These are phyloP conservation scores for Penicillium hordei DNA, from an alignment of 2,329 filamentous ascomycete species.

Conservation along the genomic window DNA sequence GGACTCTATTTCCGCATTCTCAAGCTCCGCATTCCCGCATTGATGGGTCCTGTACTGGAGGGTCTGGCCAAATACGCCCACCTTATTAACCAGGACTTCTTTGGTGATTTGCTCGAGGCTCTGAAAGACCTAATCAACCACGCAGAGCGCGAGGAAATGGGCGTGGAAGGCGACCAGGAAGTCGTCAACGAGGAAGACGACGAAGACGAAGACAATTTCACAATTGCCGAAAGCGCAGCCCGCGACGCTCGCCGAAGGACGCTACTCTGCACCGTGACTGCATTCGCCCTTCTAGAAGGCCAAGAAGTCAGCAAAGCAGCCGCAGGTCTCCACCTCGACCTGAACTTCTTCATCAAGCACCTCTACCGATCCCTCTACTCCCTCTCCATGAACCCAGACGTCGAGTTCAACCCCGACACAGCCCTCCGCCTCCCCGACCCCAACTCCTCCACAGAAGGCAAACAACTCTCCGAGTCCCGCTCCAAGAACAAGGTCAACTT, in stretches of 20 bases:
- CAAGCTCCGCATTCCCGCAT: conserved; percentile 73
- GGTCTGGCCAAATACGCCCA: conserved; percentile 91
- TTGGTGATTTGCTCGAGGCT: conserved; percentile 91
- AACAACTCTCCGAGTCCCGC: conserved; percentile 39
- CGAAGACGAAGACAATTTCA: conserved; percentile 45
- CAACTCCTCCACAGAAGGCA: conserved; percentile 46
- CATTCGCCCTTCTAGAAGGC: conserved; percentile 91
- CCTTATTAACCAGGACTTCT: conserved; percentile 98
- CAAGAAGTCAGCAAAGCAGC: conserved; percentile 88
- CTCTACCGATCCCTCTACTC: conserved; percentile 83
- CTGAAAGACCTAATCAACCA: conserved; percentile 87
- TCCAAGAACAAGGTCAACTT: conserved; percentile 78
- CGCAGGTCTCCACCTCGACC: conserved; percentile 77
- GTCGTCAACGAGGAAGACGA: conserved; percentile 26
- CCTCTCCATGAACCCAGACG: conserved; percentile 76
- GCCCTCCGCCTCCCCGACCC: conserved; percentile 71
- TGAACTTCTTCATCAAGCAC: conserved; percentile 92
- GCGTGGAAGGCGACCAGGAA: conserved; percentile 50
- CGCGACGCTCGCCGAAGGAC: conserved; percentile 82
- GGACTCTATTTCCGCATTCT: conserved; percentile 92
- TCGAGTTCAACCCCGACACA: conserved; percentile 74
- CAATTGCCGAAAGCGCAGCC: conserved; percentile 52
- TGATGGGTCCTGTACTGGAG: conserved; percentile 97
- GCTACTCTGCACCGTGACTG: conserved; percentile 91
- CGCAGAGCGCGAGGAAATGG: conserved; percentile 54